Conservation (phyloP, 257 asterid species). For the Solanum bukasovii region DNA sequence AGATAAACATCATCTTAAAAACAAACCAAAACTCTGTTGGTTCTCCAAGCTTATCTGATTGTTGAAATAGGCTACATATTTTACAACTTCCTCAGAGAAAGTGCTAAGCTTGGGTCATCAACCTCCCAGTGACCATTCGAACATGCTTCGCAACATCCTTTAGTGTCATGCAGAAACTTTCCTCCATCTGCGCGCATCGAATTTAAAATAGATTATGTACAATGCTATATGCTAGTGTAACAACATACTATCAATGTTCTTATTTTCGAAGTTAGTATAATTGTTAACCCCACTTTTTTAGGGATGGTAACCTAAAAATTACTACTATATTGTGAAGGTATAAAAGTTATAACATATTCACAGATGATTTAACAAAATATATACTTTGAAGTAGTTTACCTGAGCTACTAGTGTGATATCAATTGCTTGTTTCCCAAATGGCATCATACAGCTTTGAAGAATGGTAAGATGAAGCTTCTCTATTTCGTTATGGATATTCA, state of each 20-base stretch:
- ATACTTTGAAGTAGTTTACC: conserved; percentile 3
- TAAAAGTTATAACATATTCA: no score
- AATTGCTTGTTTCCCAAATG: conserved; percentile 9
- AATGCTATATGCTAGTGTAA: background rate
- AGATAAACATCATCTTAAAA: background rate
- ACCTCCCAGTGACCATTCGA: background rate
- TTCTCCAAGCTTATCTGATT: background rate
- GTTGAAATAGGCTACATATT: background rate
- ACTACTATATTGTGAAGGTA: background rate
- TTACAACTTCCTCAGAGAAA: background rate
- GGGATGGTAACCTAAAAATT: no score
- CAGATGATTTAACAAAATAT: background rate
- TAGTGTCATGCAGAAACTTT: conserved; percentile 3
- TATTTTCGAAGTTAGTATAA: background rate
- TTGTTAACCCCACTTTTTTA: background rate
- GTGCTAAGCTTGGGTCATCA: background rate
- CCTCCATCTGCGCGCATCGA: background rate
- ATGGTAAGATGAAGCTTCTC: conserved; percentile 12
- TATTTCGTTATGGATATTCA: conserved; percentile 1
- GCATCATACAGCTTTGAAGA: conserved; percentile 4
- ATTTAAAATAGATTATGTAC: background rate
- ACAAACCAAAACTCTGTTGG: background rate
- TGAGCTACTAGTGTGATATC: conserved; percentile 14
- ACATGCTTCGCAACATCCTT: background rate
- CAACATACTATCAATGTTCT: background rate